A percentile compares a stretch with the other conserved stretches of the same genome.
phyloP scores from a whole-genome alignment of 2,329 filamentous ascomycete genomes.

The Ophiocordyceps australis region DNA sequence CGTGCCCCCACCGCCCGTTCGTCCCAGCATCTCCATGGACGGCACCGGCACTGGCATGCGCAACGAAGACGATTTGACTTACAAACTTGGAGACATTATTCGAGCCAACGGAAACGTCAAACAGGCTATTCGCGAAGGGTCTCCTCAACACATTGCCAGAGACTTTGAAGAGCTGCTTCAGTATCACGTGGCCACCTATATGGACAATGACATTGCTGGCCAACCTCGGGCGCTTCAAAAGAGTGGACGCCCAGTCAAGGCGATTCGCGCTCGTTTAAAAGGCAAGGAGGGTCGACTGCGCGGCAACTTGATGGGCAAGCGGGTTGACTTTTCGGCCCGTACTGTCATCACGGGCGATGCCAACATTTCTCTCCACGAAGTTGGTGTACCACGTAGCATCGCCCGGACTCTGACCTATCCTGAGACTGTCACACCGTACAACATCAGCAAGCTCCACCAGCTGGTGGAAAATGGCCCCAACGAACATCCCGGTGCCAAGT shows the following conservation, averaged over 20 bases:
- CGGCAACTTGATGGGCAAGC: slow-evolving; percentile 98
- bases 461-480: slow-evolving; percentile 88
- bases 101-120: slow-evolving; percentile 91
- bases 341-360: slow-evolving; percentile 99
- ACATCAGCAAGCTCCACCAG: slow-evolving; percentile 79
- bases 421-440: slow-evolving; percentile 94
- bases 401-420: slow-evolving; percentile 89
- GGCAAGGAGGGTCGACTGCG: slow-evolving; percentile 96
- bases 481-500: slow-evolving; percentile 89
- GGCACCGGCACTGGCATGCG: slow-evolving; percentile 82
- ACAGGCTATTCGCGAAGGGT: slow-evolving; percentile 78
- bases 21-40: slow-evolving; percentile 93
- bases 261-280: slow-evolving; percentile 91
- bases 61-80: slow-evolving; percentile 97
- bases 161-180: slow-evolving; percentile 89
- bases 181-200: slow-evolving; percentile 96
- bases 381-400: slow-evolving; percentile 88
- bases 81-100: slow-evolving; percentile 97
- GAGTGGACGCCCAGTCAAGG: slow-evolving; percentile 89
- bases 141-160: slow-evolving; percentile 73
- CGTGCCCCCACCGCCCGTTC: slow-evolving; percentile 86
- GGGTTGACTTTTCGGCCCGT: slow-evolving; percentile 97
- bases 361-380: slow-evolving; percentile 89
- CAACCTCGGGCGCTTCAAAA: slow-evolving; percentile 92
- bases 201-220: slow-evolving; percentile 98